These are phyloP conservation scores for Gloeophyllum trabeum DNA, from an alignment of 768 basidiomycete species.

Conservation along the genomic window DNA sequence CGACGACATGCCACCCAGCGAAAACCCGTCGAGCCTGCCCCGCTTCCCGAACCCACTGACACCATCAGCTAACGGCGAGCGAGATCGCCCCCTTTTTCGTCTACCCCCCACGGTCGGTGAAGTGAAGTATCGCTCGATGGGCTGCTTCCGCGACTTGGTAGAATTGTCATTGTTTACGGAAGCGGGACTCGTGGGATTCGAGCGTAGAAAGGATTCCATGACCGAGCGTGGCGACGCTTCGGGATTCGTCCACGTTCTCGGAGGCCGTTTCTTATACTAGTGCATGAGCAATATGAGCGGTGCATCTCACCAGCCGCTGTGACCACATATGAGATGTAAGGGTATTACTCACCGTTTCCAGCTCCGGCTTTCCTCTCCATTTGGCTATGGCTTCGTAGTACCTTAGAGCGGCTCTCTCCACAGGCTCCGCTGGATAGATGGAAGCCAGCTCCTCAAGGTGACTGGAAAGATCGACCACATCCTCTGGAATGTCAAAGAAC, in stretches of 20 bases:
- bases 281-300: not conserved
- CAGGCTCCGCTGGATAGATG: constrained; percentile 73
- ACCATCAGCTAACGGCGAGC: not conserved
- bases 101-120: not conserved
- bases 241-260: constrained; percentile 16
- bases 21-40: not conserved
- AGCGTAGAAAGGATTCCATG: constrained; percentile 59
- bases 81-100: not conserved
- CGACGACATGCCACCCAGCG: too few species aligned
- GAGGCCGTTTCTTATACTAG: constrained; percentile 47
- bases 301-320: too few species aligned
- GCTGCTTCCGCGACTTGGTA: not conserved
- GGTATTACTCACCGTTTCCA: constrained; percentile 47
- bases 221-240: constrained; percentile 36
- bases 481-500: constrained; percentile 69
- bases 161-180: constrained; percentile 12
- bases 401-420: constrained; percentile 66
- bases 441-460: constrained; percentile 73
- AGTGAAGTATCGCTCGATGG: not conserved
- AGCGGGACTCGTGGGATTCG: constrained; percentile 53
- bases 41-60: not conserved
- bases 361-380: constrained; percentile 80
- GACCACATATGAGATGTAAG: not conserved
- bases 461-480: constrained; percentile 64
- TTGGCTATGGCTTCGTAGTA: constrained; percentile 75